Evolutionary conservation across 768 basidiomycete genomes (phyloP), one percentile per base, ranked within the genome.

Genomic region (Dacryopinax spathularia): DNA sequence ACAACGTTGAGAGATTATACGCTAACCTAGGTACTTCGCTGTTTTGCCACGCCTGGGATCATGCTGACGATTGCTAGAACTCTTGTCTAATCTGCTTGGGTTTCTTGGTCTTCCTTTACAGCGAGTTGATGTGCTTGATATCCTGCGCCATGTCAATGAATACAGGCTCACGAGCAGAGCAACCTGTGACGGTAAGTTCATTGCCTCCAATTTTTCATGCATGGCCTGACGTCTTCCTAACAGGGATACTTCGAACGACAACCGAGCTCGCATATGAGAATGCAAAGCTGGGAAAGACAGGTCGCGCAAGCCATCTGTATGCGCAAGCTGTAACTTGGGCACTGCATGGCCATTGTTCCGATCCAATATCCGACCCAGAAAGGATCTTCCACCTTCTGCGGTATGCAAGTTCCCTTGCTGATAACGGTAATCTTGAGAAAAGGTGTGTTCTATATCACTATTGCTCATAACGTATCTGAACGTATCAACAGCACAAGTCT

Each of bases 201-300:
- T 44, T 63, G 27, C 0, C 61, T 33, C 9, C 0, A 34, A 22
- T 18, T 60, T 68, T 20, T 60, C 36, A 37, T n/a, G 36, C 36
- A 37, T n/a, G 12, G 36, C 12, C 36, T 37, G 36, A 37, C 12
- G 5, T 18, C 6, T 34, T 22, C 16, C 4, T 22, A 15, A 60
- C 66, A 89, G 87, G 77, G 13, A 90, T 84, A 70, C 76, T 88
- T 20, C 72, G 73, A 1, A 75, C 82, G 1, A 92, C 88, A 1
- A 75, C 85, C 1, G 82, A 86, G 41, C 80, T 95, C 5, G 93
- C 88, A 0, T 79, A 84, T 63, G 90, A 93, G 71, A 92, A 93
- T 68, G 75, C 84, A 44, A 81, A 80, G 34, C 79, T 97, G 1
- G 93, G 94, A 2, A 89, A 87, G 71, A 73, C 76, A 1, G 81